Evolutionary conservation across 164 flowering plant genomes (phyloP).

Genomic region (Umbellularia californica): DNA sequence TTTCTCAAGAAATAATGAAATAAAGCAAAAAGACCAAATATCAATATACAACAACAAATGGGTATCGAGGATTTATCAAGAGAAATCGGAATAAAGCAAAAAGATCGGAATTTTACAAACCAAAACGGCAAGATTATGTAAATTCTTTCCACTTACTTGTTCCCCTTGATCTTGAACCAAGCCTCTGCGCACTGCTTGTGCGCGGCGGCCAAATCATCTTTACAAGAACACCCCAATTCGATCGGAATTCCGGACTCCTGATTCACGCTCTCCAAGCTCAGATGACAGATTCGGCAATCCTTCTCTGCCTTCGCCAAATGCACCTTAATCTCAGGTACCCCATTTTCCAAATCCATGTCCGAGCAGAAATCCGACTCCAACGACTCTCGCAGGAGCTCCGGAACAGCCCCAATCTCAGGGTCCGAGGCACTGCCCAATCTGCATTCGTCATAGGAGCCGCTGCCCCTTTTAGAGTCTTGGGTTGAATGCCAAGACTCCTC

Average conservation of each 20-base stretch:
- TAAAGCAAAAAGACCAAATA: no score
- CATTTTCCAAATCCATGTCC: conserved; percentile 35
- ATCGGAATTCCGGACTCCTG: conserved; percentile 64
- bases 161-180: conserved; percentile 93
- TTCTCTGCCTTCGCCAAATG: conserved; percentile 49
- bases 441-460: conserved; percentile 60
- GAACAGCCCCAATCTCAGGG: conserved; percentile 32
- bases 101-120: background rate
- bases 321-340: conserved; percentile 42
- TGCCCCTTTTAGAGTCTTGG: conserved; percentile 24
- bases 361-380: conserved; percentile 47
- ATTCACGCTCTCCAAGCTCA: conserved; percentile 55
- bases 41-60: background rate
- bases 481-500: conserved; percentile 37
- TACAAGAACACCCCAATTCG: conserved; percentile 86
- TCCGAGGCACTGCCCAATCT: conserved; percentile 43
- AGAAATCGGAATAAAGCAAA: background rate
- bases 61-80: background rate
- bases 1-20: no score
- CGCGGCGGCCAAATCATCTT: conserved; percentile 85
- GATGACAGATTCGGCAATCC: conserved; percentile 90
- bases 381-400: conserved; percentile 36
- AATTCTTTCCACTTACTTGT: conserved; percentile 52
- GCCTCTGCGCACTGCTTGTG: conserved; percentile 88
- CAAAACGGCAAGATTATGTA: background rate